Conservation (phyloP, 2,329 filamentous ascomycete genomes). For the Fusarium sambucinum region DNA sequence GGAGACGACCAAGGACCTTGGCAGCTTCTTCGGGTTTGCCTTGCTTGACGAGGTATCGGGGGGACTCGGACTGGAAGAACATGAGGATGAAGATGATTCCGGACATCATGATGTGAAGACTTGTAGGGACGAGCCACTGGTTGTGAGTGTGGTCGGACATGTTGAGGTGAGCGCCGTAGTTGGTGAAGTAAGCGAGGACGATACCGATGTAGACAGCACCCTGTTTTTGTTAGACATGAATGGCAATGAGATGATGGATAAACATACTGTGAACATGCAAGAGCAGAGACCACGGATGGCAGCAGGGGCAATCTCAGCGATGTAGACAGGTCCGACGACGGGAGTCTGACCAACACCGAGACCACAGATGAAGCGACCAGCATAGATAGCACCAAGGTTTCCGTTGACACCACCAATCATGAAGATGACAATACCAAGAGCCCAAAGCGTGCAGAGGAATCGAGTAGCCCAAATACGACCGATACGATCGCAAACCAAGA, state of each 20-base stretch:
- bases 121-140: slow-evolving; percentile 76
- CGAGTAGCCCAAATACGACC: slow-evolving; percentile 73
- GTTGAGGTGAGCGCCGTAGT: slow-evolving; percentile 69
- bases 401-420: slow-evolving; percentile 65
- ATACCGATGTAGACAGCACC: slow-evolving; percentile 78
- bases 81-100: slow-evolving; percentile 77
- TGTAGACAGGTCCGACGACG: slow-evolving; percentile 77
- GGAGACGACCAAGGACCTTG: slow-evolving; percentile 67
- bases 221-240: slow-evolving; percentile 7
- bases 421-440: slow-evolving; percentile 69
- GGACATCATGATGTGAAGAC: slow-evolving; percentile 82
- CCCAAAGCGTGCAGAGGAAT: slow-evolving; percentile 68
- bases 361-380: slow-evolving; percentile 74
- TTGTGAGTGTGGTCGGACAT: slow-evolving; percentile 60
- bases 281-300: slow-evolving; percentile 80
- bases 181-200: slow-evolving; percentile 82
- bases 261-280: slow-evolving; percentile 58
- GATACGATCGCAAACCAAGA: slow-evolving; percentile 69
- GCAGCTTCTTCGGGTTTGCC: slow-evolving; percentile 70
- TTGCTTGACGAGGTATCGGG: slow-evolving; percentile 76
- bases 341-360: slow-evolving; percentile 75
- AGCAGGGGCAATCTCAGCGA: slow-evolving; percentile 78
- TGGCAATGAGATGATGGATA: fast-evolving
- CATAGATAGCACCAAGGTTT: slow-evolving; percentile 69
- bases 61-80: slow-evolving; percentile 77